These are phyloP conservation scores for Mrakiaceae sp. DNA, from an alignment of 1,284 basidiomycete genomes.

Conservation along the genomic window DNA sequence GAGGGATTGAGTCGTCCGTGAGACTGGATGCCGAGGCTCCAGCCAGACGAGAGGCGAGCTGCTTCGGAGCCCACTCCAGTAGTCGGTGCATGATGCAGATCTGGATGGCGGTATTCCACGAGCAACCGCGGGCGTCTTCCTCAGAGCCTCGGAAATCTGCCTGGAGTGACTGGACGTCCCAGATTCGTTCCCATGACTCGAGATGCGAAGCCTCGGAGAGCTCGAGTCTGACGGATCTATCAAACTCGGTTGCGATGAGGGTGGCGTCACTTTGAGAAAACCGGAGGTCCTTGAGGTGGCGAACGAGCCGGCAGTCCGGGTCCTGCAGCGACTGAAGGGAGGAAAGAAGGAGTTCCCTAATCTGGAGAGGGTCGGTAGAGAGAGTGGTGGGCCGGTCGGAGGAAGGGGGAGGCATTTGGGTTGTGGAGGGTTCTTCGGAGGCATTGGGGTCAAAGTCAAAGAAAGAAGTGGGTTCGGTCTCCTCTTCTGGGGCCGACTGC, in stretches of 20 bases:
- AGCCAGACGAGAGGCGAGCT: background rate
- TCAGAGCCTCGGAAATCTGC: conserved; percentile 1
- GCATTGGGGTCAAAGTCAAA: background rate
- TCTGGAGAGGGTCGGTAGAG: no score
- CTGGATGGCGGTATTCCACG: background rate
- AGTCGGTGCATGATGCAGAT: conserved; percentile 15
- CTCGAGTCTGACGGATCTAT: background rate
- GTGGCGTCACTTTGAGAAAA: no score
- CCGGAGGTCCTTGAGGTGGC: no score
- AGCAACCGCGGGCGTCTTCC: conserved; percentile 11
- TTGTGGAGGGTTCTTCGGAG: background rate
- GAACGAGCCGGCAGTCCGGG: no score
- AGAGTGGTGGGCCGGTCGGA: no score
- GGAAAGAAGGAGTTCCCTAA: no score
- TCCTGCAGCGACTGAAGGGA: no score
- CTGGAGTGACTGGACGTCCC: conserved; percentile 5
- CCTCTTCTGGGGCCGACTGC: background rate
- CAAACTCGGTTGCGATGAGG: no score
- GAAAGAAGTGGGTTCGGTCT: no score
- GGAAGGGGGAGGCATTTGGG: no score
- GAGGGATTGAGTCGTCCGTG: background rate
- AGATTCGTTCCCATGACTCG: conserved; percentile 1
- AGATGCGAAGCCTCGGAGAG: background rate
- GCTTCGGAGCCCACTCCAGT: conserved; percentile 5
- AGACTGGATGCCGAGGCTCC: background rate